A percentile compares a stretch with the other conserved stretches of the same genome.
phyloP scores from a whole-genome alignment of 169 alveolate genomes.

The Cryptosporidium parvum region DNA sequence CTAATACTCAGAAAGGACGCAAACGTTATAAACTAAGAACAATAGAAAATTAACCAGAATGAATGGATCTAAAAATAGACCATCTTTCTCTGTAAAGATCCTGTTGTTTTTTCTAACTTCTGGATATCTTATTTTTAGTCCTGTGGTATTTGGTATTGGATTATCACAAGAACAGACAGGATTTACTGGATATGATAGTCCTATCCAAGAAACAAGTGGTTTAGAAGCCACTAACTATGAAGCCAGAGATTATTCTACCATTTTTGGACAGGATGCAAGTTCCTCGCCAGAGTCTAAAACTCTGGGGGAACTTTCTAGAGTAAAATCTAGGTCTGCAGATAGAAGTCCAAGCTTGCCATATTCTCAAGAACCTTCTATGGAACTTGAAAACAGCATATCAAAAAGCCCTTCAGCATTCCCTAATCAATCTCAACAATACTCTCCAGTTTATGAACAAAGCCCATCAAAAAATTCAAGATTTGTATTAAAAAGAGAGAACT shows the following conservation, averaged over 20 bases:
- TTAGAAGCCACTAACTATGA: neutral
- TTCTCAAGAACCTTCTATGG: neutral
- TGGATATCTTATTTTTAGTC: neutral
- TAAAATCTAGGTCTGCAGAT: neutral
- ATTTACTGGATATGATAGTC: neutral
- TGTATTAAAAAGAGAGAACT: neutral
- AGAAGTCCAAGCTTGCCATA: neutral
- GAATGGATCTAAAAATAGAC: constrained; percentile 28
- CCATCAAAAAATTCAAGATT: neutral
- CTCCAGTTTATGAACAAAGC: neutral
- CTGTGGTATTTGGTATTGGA: neutral
- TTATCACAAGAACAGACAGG: neutral
- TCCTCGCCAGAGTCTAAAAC: neutral
- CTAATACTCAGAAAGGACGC: neutral
- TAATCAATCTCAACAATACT: neutral
- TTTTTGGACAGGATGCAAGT: constrained; percentile 24
- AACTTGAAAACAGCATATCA: neutral
- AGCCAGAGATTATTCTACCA: neutral
- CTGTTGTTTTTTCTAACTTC: neutral
- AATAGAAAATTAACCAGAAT: constrained; percentile 9
- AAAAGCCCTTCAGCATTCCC: neutral
- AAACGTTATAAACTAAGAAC: neutral
- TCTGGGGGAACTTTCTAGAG: constrained; percentile 11
- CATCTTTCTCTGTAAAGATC: constrained; percentile 23
- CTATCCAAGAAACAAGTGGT: neutral